A percentile compares a stretch with the other conserved stretches of the same genome.
These are phyloP conservation scores for Aphanomyces stellatus DNA, from an alignment of 352 stramenopile species.

Conservation along the genomic window DNA sequence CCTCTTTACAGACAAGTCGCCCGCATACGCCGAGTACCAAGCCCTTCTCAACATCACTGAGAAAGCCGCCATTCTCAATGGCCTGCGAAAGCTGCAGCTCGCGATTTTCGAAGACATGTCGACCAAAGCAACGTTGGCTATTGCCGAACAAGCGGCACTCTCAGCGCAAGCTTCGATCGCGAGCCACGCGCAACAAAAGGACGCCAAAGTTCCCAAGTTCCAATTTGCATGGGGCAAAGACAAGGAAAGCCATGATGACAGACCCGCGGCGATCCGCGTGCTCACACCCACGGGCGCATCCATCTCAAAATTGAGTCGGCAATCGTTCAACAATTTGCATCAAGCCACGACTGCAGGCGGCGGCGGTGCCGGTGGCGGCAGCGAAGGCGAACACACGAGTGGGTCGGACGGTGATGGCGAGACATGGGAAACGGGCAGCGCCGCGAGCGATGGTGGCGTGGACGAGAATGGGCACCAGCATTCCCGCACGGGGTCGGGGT, in stretches of 20 bases:
- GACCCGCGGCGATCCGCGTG: conserved; percentile 25
- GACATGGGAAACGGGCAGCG: background rate
- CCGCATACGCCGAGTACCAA: conserved; percentile 28
- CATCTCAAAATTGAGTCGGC: conserved; percentile 27
- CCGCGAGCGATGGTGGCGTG: conserved; percentile 14
- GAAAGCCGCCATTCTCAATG: conserved; percentile 43
- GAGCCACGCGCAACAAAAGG: conserved; percentile 25
- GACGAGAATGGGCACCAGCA: conserved; percentile 19
- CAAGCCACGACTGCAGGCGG: conserved; percentile 21
- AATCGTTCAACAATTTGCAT: conserved; percentile 11
- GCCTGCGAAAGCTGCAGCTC: conserved; percentile 47
- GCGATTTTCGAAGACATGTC: conserved; percentile 60
- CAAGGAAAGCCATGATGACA: conserved; percentile 28
- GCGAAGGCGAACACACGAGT: conserved; percentile 36
- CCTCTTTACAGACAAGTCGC: conserved; percentile 44
- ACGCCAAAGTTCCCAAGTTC: conserved; percentile 25
- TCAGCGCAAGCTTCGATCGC: conserved; percentile 77
- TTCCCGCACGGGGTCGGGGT: conserved; percentile 14
- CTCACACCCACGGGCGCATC: conserved; percentile 49
- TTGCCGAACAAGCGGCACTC: conserved; percentile 65
- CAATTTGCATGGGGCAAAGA: background rate
- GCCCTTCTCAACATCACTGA: conserved; percentile 43
- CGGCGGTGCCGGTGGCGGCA: no score
- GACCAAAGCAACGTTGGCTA: conserved; percentile 75
- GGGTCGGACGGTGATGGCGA: conserved; percentile 35